Base-by-base conservation (phyloP, 2,329 filamentous ascomycete species). In the Coleophoma eucalyptorum region DNA sequence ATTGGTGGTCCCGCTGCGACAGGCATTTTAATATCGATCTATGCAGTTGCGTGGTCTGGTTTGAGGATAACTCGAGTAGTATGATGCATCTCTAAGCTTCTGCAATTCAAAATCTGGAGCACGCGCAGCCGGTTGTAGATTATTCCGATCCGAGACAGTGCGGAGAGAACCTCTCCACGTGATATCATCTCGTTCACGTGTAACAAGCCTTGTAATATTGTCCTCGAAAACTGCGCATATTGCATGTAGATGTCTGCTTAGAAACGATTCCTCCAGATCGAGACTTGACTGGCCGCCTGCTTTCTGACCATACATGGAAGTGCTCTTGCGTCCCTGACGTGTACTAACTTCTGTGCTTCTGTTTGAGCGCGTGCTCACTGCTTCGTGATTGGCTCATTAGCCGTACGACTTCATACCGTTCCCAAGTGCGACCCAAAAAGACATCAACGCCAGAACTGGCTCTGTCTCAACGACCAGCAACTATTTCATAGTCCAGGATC, bases 1-100 rank as follows among this genome's bases (percentile, higher is more conserved):
- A 69, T 69, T 46, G 71, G 69, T 53, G 69, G 67, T 60, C 79
- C 75, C 56, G 75, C 75, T 62, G 79, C 79, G 63, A 84, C 59
- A 48, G 63, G 63, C 63, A 65, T 65, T 4, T 54, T 64, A 55
- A 34, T 12, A 44, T 21, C 5, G 10, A 8, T 11, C 21, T 26
- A 38, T 7, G 41, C n/a, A 13, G 35, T 20, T 43, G 16, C 19
- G 32, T 19, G 5, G 34, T 18, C n/a, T 44, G 12, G 33, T 18
- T 42, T 44, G 38, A 41, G 21, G 15, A 40, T 38, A 42, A 37
- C 37, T 35, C 48, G 11, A 35, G 18, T 15, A n/a, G 16, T 46
- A 20, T 38, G 34, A 18, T n/a, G 35, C 13, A 12, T 15, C 35
- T 38, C 16, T 12, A 38, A 26, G 26, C 26, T 26, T 26, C 35